Evolutionary conservation across 352 stramenopile species (phyloP).

Genomic region (Pythium folliculosum): DNA sequence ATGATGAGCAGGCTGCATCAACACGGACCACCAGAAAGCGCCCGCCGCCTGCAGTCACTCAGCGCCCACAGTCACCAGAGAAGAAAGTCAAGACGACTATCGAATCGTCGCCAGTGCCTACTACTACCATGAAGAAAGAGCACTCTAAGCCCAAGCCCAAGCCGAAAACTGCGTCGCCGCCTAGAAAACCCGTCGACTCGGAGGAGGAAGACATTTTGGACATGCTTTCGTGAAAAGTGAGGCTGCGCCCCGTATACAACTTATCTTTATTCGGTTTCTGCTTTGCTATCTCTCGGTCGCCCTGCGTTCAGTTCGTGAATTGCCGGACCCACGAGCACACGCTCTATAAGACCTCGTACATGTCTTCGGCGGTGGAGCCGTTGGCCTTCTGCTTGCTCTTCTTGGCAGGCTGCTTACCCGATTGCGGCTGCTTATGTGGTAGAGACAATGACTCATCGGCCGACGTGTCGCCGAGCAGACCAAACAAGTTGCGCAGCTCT

Average conservation of each 20-base stretch:
- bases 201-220: slow-evolving; percentile 65
- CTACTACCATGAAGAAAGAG: not conserved
- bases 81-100: slow-evolving; percentile 16
- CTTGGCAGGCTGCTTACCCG: slow-evolving; percentile 3
- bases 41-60: not conserved
- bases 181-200: slow-evolving; percentile 33
- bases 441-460: not conserved
- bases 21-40: not conserved
- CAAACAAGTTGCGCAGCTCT: slow-evolving; percentile 19
- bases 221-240: slow-evolving; percentile 39
- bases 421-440: not conserved
- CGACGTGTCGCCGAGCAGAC: slow-evolving; percentile 6
- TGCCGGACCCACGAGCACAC: not conserved
- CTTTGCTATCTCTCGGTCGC: not conserved
- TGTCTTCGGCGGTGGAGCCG: slow-evolving; percentile 18
- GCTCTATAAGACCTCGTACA: slow-evolving; percentile 30
- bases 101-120: not conserved
- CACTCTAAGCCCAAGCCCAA: slow-evolving; percentile 4
- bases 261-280: slow-evolving; percentile 6
- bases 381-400: not conserved
- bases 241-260: not conserved
- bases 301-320: not conserved
- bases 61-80: slow-evolving; percentile 1
- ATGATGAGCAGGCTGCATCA: slow-evolving; percentile 17
- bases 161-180: slow-evolving; percentile 6